A percentile compares a stretch with the other conserved stretches of the same genome.
Evolutionary conservation across 345 rosid species (phyloP).

Genomic region (Pistacia integerrima): DNA sequence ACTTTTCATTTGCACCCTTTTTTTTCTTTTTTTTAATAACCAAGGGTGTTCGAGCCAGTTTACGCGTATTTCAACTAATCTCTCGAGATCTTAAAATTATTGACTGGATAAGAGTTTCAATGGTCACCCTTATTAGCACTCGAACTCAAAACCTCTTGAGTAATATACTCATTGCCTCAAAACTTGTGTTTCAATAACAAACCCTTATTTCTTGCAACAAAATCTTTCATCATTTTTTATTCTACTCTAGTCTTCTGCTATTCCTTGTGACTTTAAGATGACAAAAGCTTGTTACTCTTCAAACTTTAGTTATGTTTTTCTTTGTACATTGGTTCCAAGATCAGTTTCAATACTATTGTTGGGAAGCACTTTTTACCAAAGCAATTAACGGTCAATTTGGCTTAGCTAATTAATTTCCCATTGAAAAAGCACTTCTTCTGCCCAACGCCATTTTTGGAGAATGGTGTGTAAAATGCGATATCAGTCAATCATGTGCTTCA

Average conservation of each 20-base stretch:
- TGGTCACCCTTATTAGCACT: too few relatives aligned
- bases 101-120: too few relatives aligned
- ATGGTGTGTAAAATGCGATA: not conserved
- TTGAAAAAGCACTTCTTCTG: slow-evolving; percentile 3
- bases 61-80: too few relatives aligned
- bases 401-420: not conserved
- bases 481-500: not conserved
- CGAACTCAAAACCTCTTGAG: too few relatives aligned
- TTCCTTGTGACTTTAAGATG: slow-evolving; percentile 26
- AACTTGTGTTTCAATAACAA: too few relatives aligned
- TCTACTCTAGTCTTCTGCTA: not conserved
- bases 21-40: too few relatives aligned
- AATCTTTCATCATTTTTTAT: slow-evolving; percentile 22
- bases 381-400: slow-evolving; percentile 12
- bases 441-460: slow-evolving; percentile 18
- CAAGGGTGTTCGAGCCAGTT: too few relatives aligned
- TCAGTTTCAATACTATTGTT: not conserved
- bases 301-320: slow-evolving; percentile 9
- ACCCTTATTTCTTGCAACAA: too few relatives aligned
- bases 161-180: too few relatives aligned
- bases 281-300: slow-evolving; percentile 13
- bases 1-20: too few relatives aligned
- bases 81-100: too few relatives aligned
- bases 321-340: slow-evolving; percentile 8
- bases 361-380: slow-evolving; percentile 14